Percentiles rank a stretch among this genome's conserved stretches.
Conservation (phyloP, 768 basidiomycete genomes). For the Symmetrospora coprosmae region DNA sequence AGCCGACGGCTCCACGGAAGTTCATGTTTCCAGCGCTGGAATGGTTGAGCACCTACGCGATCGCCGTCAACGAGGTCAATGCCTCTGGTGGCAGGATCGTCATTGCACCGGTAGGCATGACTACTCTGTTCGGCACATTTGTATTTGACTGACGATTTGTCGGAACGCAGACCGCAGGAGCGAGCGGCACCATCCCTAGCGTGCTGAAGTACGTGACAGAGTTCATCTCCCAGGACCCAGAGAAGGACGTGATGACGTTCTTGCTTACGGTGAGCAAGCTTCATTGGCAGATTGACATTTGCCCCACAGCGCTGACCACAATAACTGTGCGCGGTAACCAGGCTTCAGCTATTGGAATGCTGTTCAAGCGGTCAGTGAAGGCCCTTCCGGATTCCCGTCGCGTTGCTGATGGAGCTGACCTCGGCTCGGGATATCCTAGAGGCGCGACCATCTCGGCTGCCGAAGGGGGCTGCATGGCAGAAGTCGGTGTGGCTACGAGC, state of each 20-base stretch:
- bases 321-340: neutral
- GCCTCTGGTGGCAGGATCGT: constrained; percentile 86
- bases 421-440: too few species aligned
- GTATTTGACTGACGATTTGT: neutral
- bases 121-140: neutral
- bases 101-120: constrained; percentile 49
- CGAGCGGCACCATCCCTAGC: constrained; percentile 71
- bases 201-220: constrained; percentile 48
- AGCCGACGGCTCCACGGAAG: constrained; percentile 39
- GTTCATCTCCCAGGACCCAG: constrained; percentile 81
- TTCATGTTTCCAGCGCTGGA: constrained; percentile 86
- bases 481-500: constrained; percentile 92
- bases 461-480: constrained; percentile 73
- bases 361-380: constrained; percentile 96
- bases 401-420: too few species aligned
- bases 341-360: constrained; percentile 58
- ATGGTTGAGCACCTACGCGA: constrained; percentile 72
- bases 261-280: constrained; percentile 77
- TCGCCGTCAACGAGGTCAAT: constrained; percentile 83
- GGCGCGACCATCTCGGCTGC: constrained; percentile 95
- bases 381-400: too few species aligned
- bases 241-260: constrained; percentile 77
- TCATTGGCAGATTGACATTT: too few species aligned
- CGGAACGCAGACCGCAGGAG: constrained; percentile 58
- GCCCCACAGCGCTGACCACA: constrained; percentile 35